A percentile compares a stretch with the other conserved stretches of the same genome.
Evolutionary conservation across 2,329 filamentous ascomycete species (phyloP).

Genomic region (Xylariaceae sp.): DNA sequence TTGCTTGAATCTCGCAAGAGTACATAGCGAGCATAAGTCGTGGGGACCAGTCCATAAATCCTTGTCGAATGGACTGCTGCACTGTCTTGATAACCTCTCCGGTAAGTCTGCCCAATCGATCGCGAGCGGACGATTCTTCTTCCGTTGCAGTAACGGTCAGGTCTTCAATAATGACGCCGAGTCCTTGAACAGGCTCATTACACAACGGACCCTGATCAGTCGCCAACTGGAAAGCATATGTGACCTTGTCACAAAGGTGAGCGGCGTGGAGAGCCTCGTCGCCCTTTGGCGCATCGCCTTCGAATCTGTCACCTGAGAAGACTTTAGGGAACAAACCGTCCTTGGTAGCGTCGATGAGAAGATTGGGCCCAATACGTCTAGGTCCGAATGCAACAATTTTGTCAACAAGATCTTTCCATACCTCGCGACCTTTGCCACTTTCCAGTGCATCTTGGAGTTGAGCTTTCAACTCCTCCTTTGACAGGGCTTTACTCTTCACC

Average conservation of each 20-base stretch:
- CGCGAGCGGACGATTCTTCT: constrained; percentile 48
- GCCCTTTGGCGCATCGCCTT: constrained; percentile 35
- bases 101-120: constrained; percentile 73
- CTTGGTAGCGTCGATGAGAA: constrained; percentile 78
- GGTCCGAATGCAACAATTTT: constrained; percentile 89
- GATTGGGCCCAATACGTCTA: constrained; percentile 75
- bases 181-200: constrained; percentile 85
- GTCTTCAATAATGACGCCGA: constrained; percentile 85
- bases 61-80: constrained; percentile 74
- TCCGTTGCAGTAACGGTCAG: constrained; percentile 57
- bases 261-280: constrained; percentile 51
- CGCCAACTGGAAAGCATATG: constrained; percentile 89
- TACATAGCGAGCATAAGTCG: constrained; percentile 98
- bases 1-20: constrained; percentile 93
- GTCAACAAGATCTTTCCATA: constrained; percentile 72
- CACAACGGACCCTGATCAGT: constrained; percentile 86
- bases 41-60: constrained; percentile 92
- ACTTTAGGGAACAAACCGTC: constrained; percentile 65
- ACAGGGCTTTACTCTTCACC: constrained; percentile 57
- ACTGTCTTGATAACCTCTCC: constrained; percentile 90
- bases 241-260: constrained; percentile 83
- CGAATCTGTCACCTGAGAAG: constrained; percentile 42
- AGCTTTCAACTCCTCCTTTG: constrained; percentile 69
- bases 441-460: constrained; percentile 66
- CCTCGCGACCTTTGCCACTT: constrained; percentile 65